Percentiles rank a stretch among this genome's conserved stretches.
Conservation (phyloP, 2,329 filamentous ascomycete species). For the Elsinoe batatas region DNA sequence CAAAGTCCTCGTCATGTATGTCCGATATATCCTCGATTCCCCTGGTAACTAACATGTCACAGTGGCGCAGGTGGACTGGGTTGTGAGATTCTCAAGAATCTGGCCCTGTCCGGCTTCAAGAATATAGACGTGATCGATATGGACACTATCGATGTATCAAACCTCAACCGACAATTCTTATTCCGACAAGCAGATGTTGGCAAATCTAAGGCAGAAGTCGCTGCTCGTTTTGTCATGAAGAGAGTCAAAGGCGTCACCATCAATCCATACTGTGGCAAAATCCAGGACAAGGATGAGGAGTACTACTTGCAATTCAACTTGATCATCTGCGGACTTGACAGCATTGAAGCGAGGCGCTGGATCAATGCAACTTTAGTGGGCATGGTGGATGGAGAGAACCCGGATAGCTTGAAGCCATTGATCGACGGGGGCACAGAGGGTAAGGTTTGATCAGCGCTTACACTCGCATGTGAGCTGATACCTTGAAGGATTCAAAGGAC, state of each 20-base stretch:
- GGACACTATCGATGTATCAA: constrained; percentile 98
- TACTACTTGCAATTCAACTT: constrained; percentile 98
- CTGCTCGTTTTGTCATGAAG: constrained; percentile 80
- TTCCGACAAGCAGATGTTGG: constrained; percentile 89
- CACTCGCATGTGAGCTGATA: neutral
- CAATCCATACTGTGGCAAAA: constrained; percentile 85
- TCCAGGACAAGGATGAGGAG: constrained; percentile 90
- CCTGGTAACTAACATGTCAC: neutral
- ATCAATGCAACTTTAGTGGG: constrained; percentile 90
- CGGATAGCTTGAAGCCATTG: constrained; percentile 81
- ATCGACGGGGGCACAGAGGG: constrained; percentile 95
- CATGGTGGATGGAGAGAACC: constrained; percentile 75
- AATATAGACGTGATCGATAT: constrained; percentile 99
- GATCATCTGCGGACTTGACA: constrained; percentile 88
- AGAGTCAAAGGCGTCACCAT: constrained; percentile 86
- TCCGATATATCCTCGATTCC: neutral
- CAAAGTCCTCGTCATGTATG: constrained; percentile 37
- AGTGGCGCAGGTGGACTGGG: constrained; percentile 90
- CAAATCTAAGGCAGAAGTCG: constrained; percentile 85
- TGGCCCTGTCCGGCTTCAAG: constrained; percentile 90
- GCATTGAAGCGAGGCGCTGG: constrained; percentile 95
- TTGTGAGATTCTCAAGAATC: constrained; percentile 93
- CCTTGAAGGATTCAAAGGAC: constrained; percentile 76
- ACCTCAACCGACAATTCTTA: constrained; percentile 93
- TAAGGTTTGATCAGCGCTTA: constrained; percentile 21